Base-by-base conservation (phyloP, 192 early-diverging fungal genomes). In the Backusella parvicylindrica region DNA sequence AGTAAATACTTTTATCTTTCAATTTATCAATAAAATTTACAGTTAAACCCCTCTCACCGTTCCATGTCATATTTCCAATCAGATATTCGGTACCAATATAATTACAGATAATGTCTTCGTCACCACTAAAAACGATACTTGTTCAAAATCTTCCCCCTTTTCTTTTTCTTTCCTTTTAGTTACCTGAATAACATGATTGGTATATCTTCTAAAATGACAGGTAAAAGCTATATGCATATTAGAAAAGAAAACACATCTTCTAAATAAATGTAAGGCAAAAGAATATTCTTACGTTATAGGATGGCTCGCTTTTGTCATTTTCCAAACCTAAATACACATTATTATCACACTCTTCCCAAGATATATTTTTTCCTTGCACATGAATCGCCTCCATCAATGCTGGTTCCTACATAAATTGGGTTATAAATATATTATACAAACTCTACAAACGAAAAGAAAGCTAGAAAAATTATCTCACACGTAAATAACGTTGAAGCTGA, bases 71-170 rank as follows among this genome's bases (percentile, higher is more conserved):
- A 37, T 86, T 84, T 12, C 82, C 84, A 56, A 95, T 87, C 78
- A 94, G 82, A 49, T 85, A 86, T 68, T 89, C 82, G 0, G 89
- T 90, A 26, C 94, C 94, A 28, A 89, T 73, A 63, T 85, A 83
- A 76, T 96, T 96, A 77, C 94, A 96, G 66, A 95, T 94, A 64
- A 95, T 75, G 75, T 96, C 94, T 70, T 88, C 75, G 41, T 93
- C 91, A 6, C 94, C 94, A 73, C 92, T 95, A 49, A 81, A 47
- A 63, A 67, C 41, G 40, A 9, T n/a, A 65, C 2, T n/a, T 21
- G 32, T 65, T 75, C 38, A 28, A 15, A 67, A 50, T 41, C n/a
- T 33, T 8, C 15, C 37, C 1, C 30, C 8, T 49, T 32, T 69
- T 41, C 40, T 35, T 40, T 28, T 8, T 49, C 1, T 49, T 30